These are phyloP conservation scores for Cyclotella atomus DNA, from an alignment of 108 stramenopile species.

Conservation along the genomic window DNA sequence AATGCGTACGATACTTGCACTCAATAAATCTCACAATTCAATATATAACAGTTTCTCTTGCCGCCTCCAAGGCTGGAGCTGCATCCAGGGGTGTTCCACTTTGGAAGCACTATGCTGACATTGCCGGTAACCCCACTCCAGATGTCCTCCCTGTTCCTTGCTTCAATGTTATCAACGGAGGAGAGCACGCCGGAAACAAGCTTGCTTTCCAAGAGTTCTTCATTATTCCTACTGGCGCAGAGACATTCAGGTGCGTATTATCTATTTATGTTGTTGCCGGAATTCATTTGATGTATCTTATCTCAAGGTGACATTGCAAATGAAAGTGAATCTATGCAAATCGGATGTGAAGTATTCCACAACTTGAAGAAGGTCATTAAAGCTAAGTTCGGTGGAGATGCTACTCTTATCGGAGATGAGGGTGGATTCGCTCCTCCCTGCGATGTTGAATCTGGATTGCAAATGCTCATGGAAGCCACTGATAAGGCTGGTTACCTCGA, in stretches of 20 bases:
- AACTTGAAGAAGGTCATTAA: conserved; percentile 98
- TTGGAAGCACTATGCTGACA: conserved; percentile 98
- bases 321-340: conserved; percentile 91
- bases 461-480: conserved; percentile 98
- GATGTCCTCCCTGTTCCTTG: conserved; percentile 97
- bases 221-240: conserved; percentile 98
- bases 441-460: conserved; percentile 90
- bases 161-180: conserved; percentile 99
- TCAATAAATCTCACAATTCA: neutral
- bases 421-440: conserved; percentile 99
- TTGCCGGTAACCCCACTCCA: conserved; percentile 95
- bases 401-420: conserved; percentile 98
- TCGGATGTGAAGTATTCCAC: conserved; percentile 99
- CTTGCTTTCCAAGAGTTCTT: conserved; percentile 99
- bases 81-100: conserved; percentile 96
- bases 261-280: neutral
- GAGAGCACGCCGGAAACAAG: conserved; percentile 98
- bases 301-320: too few relatives aligned
- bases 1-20: too few relatives aligned
- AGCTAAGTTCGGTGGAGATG: conserved; percentile 97
- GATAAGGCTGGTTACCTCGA: conserved; percentile 94
- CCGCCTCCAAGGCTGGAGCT: conserved; percentile 97
- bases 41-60: conserved; percentile 86
- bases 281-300: too few relatives aligned
- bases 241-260: conserved; percentile 66